A percentile compares a stretch with the other conserved stretches of the same genome.
Evolutionary conservation across 2,329 filamentous ascomycete species (phyloP).

Genomic region (Ascosphaera apis): DNA sequence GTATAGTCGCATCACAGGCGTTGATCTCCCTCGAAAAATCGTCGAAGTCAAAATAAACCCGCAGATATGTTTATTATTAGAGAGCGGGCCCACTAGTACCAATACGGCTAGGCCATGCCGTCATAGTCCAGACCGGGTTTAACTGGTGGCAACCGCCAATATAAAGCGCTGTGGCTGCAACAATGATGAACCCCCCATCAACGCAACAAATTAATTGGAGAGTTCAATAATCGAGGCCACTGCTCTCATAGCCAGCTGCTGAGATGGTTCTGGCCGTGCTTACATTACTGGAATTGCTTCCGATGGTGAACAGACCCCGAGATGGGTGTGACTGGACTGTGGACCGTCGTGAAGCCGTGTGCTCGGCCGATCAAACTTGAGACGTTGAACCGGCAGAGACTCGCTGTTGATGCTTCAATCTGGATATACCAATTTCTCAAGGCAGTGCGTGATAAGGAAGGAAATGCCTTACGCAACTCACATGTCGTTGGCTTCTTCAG

Average conservation of each 20-base stretch:
- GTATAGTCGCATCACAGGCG: no score
- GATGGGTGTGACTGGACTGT: conserved; percentile 97
- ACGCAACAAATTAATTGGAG: no score
- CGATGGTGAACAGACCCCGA: conserved; percentile 4
- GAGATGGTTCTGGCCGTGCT: neutral
- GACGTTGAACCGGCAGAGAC: conserved; percentile 83
- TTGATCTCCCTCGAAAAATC: neutral
- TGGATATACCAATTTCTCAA: conserved; percentile 99
- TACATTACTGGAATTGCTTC: neutral
- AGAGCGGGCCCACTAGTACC: neutral
- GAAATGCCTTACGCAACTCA: conserved; percentile 84
- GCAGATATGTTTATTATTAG: conserved; percentile 2
- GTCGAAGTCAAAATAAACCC: neutral
- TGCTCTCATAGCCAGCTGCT: no score
- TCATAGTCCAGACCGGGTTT: no score
- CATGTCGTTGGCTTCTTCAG: conserved; percentile 97
- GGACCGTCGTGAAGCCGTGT: conserved; percentile 87
- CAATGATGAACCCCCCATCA: neutral
- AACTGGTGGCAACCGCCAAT: neutral
- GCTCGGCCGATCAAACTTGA: conserved; percentile 90
- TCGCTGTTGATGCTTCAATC: conserved; percentile 93
- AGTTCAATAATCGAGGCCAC: no score
- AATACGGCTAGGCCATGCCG: neutral
- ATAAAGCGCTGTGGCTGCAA: neutral
- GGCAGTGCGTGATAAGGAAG: conserved; percentile 94